A percentile compares a stretch with the other conserved stretches of the same genome.
These are phyloP conservation scores for Proliferodiscus dingleyae DNA, from an alignment of 2,329 filamentous ascomycete genomes.

Conservation along the genomic window DNA sequence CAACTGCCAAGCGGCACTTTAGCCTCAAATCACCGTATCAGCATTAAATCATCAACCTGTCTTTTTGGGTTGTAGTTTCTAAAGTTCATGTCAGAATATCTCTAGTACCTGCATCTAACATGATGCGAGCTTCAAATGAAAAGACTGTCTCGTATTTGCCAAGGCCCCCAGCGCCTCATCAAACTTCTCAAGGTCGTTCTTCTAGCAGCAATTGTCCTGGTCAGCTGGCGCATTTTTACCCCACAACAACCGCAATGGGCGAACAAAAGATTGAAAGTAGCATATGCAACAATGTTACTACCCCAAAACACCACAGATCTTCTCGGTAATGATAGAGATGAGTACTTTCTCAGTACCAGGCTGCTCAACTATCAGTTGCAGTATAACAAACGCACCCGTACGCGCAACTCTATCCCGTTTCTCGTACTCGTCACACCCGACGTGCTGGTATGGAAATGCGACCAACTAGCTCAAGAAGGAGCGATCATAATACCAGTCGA, in stretches of 20 bases:
- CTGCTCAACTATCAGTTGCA: conserved; percentile 35
- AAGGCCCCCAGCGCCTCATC: neutral
- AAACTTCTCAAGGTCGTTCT: neutral
- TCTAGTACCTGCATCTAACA: neutral
- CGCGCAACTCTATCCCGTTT: conserved; percentile 29
- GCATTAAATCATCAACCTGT: neutral
- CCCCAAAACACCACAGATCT: neutral
- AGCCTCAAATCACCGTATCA: neutral
- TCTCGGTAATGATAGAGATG: conserved; percentile 1
- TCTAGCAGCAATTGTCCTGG: neutral
- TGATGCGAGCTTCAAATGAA: neutral
- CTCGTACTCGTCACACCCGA: conserved; percentile 31
- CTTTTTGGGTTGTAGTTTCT: too few relatives aligned
- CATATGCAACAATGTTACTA: conserved; percentile 8
- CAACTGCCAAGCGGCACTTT: neutral
- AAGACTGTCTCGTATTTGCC: neutral
- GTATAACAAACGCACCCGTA: conserved; percentile 29
- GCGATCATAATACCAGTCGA: conserved; percentile 32
- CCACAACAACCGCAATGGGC: neutral
- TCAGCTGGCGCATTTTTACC: neutral
- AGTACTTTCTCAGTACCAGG: conserved; percentile 33
- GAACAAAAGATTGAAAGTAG: neutral
- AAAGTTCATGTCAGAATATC: neutral
- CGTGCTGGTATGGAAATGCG: conserved; percentile 21
- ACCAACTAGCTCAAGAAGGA: conserved; percentile 32